Percentiles rank a stretch among this genome's conserved stretches.
Evolutionary conservation across 345 rosid species (phyloP).

Genomic region (Lumnitzera littorea): DNA sequence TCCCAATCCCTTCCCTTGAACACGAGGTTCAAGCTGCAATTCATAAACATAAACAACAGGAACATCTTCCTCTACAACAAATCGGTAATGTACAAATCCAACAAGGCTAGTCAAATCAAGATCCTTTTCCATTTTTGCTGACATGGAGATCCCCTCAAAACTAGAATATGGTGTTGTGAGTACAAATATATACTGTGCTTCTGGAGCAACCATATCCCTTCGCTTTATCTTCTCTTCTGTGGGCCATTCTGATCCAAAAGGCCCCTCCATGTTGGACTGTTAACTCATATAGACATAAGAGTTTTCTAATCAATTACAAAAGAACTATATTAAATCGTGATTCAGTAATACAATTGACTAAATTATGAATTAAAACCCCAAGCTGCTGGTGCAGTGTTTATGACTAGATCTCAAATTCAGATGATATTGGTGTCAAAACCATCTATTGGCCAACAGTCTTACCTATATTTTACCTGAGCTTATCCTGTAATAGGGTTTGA

Average conservation of each 20-base stretch:
- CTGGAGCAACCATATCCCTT: constrained; percentile 68
- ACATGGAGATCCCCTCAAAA: constrained; percentile 15
- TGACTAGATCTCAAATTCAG: too few relatives aligned
- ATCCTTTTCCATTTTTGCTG: constrained; percentile 5
- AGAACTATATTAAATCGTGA: too few relatives aligned
- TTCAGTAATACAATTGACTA: too few relatives aligned
- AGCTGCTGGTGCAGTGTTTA: too few relatives aligned
- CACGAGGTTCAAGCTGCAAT: constrained; percentile 57
- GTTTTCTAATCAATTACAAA: too few relatives aligned
- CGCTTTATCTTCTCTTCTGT: constrained; percentile 70
- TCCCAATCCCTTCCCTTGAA: constrained; percentile 79
- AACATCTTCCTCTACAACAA: constrained; percentile 73
- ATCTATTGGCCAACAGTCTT: too few relatives aligned
- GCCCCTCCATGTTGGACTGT: constrained; percentile 74
- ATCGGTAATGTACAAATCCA: constrained; percentile 79
- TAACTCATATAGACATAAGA: background rate
- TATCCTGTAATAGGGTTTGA: background rate
- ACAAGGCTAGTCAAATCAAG: constrained; percentile 20
- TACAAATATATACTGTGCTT: constrained; percentile 65
- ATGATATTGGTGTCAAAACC: too few relatives aligned
- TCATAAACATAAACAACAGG: constrained; percentile 88
- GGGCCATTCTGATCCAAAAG: constrained; percentile 67
- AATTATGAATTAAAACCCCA: too few relatives aligned
- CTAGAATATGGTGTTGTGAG: constrained; percentile 19
- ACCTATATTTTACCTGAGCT: too few relatives aligned